These are phyloP conservation scores for Cornus kousa DNA, from an alignment of 148 eudicot genomes.

Conservation along the genomic window DNA sequence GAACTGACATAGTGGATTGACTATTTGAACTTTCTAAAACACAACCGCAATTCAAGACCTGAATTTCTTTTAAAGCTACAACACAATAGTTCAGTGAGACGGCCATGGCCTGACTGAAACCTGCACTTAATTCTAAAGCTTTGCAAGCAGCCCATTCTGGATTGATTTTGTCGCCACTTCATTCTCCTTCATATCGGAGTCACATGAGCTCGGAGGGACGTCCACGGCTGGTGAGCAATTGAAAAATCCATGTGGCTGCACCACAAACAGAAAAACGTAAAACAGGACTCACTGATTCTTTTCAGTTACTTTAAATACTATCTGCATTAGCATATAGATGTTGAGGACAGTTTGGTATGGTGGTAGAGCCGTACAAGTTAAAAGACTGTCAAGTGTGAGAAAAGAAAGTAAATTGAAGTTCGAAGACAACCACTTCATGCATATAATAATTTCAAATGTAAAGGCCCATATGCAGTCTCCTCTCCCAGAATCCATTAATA, in stretches of 20 bases:
- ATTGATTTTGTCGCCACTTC: constrained; percentile 41
- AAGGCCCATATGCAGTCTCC: too few relatives aligned
- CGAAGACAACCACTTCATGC: too few relatives aligned
- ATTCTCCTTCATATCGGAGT: constrained; percentile 46
- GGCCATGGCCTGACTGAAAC: not conserved
- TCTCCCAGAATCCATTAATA: too few relatives aligned
- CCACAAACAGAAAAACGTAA: not conserved
- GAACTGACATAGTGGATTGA: too few relatives aligned
- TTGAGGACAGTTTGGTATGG: too few relatives aligned
- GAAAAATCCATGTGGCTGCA: constrained; percentile 68
- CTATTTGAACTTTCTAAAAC: not conserved
- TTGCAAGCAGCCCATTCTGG: constrained; percentile 39
- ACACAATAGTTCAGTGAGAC: not conserved
- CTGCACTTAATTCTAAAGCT: constrained; percentile 16
- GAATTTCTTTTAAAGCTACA: not conserved
- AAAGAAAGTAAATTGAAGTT: too few relatives aligned
- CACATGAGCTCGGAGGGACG: constrained; percentile 50
- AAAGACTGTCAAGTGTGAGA: too few relatives aligned
- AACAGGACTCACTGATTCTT: not conserved
- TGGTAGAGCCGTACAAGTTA: too few relatives aligned
- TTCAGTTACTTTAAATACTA: too few relatives aligned
- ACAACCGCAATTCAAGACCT: not conserved
- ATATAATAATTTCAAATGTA: too few relatives aligned
- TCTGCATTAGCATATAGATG: not conserved
- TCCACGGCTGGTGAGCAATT: constrained; percentile 70